Evolutionary conservation across 1,284 basidiomycete species (phyloP), one percentile per base, ranked within the genome.

Genomic region (Rhodotorula mucilaginosa): DNA sequence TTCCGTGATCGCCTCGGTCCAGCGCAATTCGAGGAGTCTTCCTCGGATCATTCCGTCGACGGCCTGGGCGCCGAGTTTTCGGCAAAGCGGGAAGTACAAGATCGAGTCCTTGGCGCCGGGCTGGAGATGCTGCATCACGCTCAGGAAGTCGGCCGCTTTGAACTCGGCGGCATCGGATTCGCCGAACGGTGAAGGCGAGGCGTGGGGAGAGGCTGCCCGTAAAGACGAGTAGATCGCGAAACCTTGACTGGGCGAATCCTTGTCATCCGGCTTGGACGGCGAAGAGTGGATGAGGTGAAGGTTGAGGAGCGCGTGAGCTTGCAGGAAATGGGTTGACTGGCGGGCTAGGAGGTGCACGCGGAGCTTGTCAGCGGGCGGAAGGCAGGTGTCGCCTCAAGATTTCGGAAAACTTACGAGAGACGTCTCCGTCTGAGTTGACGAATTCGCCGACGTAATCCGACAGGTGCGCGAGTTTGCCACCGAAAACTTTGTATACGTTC

Each of bases 21-120:
- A 91, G 58, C 90, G 82, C 74, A 92, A 78, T 79, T 91, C 89
- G 65, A 92, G 80, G 52, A 91, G 86, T 61, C 87, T 84, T 3
- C 87, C 89, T 71, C 87, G 86, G 39, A 92, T 85, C 88, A 92
- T 89, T 26, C 88, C 90, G 78, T 92, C 90, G 7, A 92, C 89
- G 7, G 89, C 88, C 15, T 86, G 83, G 58, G 89, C 88, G 2
- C 90, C 90, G 31, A 91, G 82, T 80, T 91, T 89, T 48, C 89
- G 84, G 78, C 90, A 91, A 13, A 91, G 84, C 70, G 88, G 81
- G 81, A 92, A 92, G 80, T 92, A 92, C 1, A 88, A 85, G 60
- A 92, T 81, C 88, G 88, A 72, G 23, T 71, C 69, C 31, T 72
- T 34, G 3, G 78, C 48, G 88, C 64, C 64, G 4, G 72, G 69